These are phyloP conservation scores for Penicillium sp. DNA, from an alignment of 2,329 filamentous ascomycete species.

Conservation along the genomic window DNA sequence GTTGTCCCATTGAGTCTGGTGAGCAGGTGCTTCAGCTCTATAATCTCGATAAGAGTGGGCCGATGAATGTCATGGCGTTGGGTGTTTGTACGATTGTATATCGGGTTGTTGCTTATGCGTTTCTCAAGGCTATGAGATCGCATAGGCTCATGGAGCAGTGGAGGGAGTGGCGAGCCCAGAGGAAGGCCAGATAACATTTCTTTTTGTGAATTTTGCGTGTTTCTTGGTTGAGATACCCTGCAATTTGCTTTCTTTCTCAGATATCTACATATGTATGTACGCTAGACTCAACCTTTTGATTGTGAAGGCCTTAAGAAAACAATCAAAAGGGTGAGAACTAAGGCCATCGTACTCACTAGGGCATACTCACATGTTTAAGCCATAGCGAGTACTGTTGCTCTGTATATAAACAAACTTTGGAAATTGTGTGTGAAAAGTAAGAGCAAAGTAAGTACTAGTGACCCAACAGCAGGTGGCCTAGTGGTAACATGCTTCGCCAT, in stretches of 20 bases:
- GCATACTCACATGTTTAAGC: no score
- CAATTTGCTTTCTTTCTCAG: background rate
- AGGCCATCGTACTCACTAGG: background rate
- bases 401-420: background rate
- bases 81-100: constrained; percentile 65
- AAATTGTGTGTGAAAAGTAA: background rate
- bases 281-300: background rate
- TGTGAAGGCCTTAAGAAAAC: no score
- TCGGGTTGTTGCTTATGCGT: constrained; percentile 51
- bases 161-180: constrained; percentile 21
- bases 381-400: background rate
- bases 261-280: background rate
- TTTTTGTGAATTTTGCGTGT: background rate
- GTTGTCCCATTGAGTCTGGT: constrained; percentile 64
- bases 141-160: constrained; percentile 20
- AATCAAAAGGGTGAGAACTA: background rate
- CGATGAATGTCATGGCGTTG: constrained; percentile 61
- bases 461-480: background rate
- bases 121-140: constrained; percentile 32
- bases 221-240: background rate
- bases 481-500: background rate
- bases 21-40: constrained; percentile 67
- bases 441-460: no score
- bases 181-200: background rate
- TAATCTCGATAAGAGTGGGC: constrained; percentile 60